Base-by-base conservation (phyloP, 1,139 yeast species). In the Saccharomyces hybrid region DNA sequence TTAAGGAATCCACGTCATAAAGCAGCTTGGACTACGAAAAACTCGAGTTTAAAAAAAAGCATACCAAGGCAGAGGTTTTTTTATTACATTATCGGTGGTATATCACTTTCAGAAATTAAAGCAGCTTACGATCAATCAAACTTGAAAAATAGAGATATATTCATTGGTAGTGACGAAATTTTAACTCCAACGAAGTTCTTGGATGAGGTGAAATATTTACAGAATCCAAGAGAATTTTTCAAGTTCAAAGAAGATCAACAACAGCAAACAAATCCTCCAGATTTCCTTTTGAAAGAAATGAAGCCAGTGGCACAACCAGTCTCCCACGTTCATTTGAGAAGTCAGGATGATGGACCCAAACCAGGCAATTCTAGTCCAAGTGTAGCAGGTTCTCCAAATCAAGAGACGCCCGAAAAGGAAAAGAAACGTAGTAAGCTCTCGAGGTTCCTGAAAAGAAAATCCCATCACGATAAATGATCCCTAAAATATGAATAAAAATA, bases 41-140 rank as follows among this genome's bases (percentile, higher is more conserved):
- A 70, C 60, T 48, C 72, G 65, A 49, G 57, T 53, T 47, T 50
- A 21, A 47, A 47, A 11, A 57, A 58, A 38, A 57, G 58, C 47
- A 75, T 78, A n/a, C 79, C 82, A 48, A 79, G 81, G 60, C 96
- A 88, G 64, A 73, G 93, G 50, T 77, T 91, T 7, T 81, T 91
- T 62, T 82, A 90, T 57, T 93, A 83, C 66, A 80, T 90, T 44
- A 87, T 95, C 1, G 99, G 99, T 24, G 99, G 99, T 9, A 73
- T 88, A 46, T 89, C 98, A 0, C 82, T 86, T 60, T 80, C 91
- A 2, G 99, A 95, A 68, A 74, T 87, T 48, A 79, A 95, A 56
- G 78, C 89, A 4, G 83, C 86, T 12, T 86, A 88, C 63, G 95
- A 88, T 61, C 76, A 90, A 51, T 79, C 89, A 5, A 71, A 75